These are phyloP conservation scores for Chytriomyces sp. DNA, from an alignment of 192 early-diverging fungal genomes.

Conservation along the genomic window DNA sequence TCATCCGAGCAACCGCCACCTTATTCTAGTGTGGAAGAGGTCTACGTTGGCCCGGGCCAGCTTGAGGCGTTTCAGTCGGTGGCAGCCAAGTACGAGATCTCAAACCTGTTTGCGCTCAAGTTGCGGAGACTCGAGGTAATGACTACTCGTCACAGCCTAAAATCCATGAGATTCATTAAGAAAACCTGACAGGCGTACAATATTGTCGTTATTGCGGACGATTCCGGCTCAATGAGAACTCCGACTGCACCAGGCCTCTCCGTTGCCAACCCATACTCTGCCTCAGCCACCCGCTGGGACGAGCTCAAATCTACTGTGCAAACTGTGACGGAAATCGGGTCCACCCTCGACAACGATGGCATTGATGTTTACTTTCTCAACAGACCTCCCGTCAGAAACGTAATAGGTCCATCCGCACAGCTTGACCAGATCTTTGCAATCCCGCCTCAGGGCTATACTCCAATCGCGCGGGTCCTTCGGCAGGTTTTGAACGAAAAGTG, in stretches of 20 bases:
- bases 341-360: constrained; percentile 20
- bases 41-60: too few species aligned
- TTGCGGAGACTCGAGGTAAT: constrained; percentile 13
- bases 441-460: constrained; percentile 8
- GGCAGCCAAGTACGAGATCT: constrained; percentile 2
- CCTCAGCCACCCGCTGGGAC: constrained; percentile 27
- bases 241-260: not conserved
- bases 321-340: constrained; percentile 13
- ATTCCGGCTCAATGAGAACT: constrained; percentile 27
- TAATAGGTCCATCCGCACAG: not conserved
- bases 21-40: too few species aligned
- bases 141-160: not conserved
- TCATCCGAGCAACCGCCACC: too few species aligned
- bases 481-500: constrained; percentile 8
- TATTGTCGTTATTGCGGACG: constrained; percentile 29
- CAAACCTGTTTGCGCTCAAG: constrained; percentile 21
- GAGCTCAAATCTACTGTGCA: constrained; percentile 16
- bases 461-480: constrained; percentile 4
- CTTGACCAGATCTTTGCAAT: not conserved
- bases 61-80: not conserved
- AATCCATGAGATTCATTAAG: not conserved
- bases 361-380: constrained; percentile 31
- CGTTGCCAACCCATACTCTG: constrained; percentile 16
- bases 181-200: constrained; percentile 16
- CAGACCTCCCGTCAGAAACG: not conserved